Conservation (phyloP, 495 filamentous ascomycete species). For the Echria macrotheca region DNA sequence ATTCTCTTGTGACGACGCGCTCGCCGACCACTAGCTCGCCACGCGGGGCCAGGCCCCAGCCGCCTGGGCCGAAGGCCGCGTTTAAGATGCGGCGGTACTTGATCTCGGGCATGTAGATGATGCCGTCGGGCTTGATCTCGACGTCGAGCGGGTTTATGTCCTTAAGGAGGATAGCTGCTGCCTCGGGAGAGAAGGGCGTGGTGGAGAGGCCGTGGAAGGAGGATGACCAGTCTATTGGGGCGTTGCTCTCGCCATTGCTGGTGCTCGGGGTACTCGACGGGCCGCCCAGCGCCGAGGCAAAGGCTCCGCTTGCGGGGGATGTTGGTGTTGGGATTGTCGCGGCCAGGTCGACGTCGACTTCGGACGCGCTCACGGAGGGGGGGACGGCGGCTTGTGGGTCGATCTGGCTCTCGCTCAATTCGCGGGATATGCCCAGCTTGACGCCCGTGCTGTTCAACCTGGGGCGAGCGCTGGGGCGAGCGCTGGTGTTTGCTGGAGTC, state of each 20-base stretch:
- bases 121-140: slow-evolving; percentile 95
- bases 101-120: slow-evolving; percentile 95
- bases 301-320: not conserved
- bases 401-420: no score
- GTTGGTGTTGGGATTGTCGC: slow-evolving; percentile 16
- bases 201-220: slow-evolving; percentile 86
- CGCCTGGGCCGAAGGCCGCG: slow-evolving; percentile 86
- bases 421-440: no score
- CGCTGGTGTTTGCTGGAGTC: not conserved
- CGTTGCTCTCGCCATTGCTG: slow-evolving; percentile 30
- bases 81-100: slow-evolving; percentile 95
- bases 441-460: no score
- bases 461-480: no score
- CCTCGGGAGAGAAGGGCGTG: slow-evolving; percentile 70
- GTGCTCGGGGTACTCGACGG: slow-evolving; percentile 18
- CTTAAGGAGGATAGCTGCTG: slow-evolving; percentile 62
- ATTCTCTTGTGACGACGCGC: slow-evolving; percentile 88
- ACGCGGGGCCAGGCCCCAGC: slow-evolving; percentile 87
- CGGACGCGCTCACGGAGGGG: slow-evolving; percentile 27
- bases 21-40: slow-evolving; percentile 87
- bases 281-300: slow-evolving; percentile 19
- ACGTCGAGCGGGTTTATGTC: slow-evolving; percentile 68
- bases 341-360: slow-evolving; percentile 24
- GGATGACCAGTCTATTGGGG: slow-evolving; percentile 79
- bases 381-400: slow-evolving; percentile 29